phyloP scores from a whole-genome alignment of 805 yeast genomes.

The Cyberlindnera mississippiensis region DNA sequence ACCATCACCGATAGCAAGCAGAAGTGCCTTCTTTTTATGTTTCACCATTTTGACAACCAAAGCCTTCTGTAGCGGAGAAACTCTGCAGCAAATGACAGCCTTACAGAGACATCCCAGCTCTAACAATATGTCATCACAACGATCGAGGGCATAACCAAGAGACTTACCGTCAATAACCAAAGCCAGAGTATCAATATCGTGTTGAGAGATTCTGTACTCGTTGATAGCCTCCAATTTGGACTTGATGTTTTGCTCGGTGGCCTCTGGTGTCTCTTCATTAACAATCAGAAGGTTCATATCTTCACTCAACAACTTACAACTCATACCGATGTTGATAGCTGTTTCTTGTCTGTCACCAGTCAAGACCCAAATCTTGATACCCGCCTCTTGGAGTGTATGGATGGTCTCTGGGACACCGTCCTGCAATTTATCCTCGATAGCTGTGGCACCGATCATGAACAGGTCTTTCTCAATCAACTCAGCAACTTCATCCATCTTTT shows the following conservation, averaged over 20 bases:
- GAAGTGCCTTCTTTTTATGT: constrained; percentile 62
- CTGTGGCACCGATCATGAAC: constrained; percentile 90
- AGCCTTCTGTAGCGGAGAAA: constrained; percentile 96
- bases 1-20: constrained; percentile 97
- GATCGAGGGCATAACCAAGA: constrained; percentile 80
- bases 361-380: constrained; percentile 94
- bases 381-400: constrained; percentile 91
- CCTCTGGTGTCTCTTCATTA: constrained; percentile 80
- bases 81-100: constrained; percentile 97
- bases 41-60: constrained; percentile 93
- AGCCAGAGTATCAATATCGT: constrained; percentile 77
- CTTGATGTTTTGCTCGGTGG: constrained; percentile 64
- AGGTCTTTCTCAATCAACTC: constrained; percentile 80
- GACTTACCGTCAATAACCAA: constrained; percentile 93
- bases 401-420: constrained; percentile 99
- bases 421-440: constrained; percentile 95
- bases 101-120: constrained; percentile 83
- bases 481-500: constrained; percentile 81
- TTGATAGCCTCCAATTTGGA: constrained; percentile 73
- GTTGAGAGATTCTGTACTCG: constrained; percentile 60
- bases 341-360: constrained; percentile 99
- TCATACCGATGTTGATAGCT: constrained; percentile 97
- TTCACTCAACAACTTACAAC: constrained; percentile 88
- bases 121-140: constrained; percentile 71
- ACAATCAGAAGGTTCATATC: constrained; percentile 92